Base-by-base conservation (phyloP, 2,329 filamentous ascomycete genomes). In the Trichoderma brevicompactum region DNA sequence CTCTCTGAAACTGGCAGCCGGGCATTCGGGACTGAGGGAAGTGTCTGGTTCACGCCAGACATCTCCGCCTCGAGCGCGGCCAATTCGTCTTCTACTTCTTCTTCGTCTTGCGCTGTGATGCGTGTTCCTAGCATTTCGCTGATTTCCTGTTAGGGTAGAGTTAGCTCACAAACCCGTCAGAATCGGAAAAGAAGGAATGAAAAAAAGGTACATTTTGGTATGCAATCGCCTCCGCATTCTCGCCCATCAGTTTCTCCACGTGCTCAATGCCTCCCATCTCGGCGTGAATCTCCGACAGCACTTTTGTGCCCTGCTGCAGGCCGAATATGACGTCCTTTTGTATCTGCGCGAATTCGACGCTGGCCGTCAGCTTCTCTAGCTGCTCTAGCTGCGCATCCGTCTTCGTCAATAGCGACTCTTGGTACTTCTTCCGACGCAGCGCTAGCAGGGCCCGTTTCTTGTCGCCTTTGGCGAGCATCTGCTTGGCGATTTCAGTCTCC, bases 261-360 rank as follows among this genome's bases (percentile, higher is more conserved):
- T 91, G 89, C 72, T 97, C 94, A 68, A 99, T 82, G 2, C 95
- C 94, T 65, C 94, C 94, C 92, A 99, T 98, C 81, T 99, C 94
- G 72, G 86, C 87, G 76, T 98, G 91, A 66, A 99, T 98, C 77
- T 95, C 91, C 75, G 92, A 89, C 67, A 99, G 82, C 41, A 98
- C 95, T 68, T 85, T 86, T 0, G 94, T 97, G 46, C 94, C 94
- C 81, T 97, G 93, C 78, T 96, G 90, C 72, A 99, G 78, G 0
- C 95, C 95, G 78, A 92, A 97, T 4, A 99, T 76, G 43, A 99
- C 91, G 80, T 98, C 95, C 80, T 97, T 98, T 77, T 98, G 94
- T 70, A 99, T 95, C 32, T 94, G 86, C 44, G 95, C 92, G 79
- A 99, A 99, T 79, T 99, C 95, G 73, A 99, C 93, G 75, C 88